Percentiles rank a stretch among this genome's conserved stretches.
Conservation (phyloP, 2,329 filamentous ascomycete genomes). For the Pseudopithomyces maydicus region DNA sequence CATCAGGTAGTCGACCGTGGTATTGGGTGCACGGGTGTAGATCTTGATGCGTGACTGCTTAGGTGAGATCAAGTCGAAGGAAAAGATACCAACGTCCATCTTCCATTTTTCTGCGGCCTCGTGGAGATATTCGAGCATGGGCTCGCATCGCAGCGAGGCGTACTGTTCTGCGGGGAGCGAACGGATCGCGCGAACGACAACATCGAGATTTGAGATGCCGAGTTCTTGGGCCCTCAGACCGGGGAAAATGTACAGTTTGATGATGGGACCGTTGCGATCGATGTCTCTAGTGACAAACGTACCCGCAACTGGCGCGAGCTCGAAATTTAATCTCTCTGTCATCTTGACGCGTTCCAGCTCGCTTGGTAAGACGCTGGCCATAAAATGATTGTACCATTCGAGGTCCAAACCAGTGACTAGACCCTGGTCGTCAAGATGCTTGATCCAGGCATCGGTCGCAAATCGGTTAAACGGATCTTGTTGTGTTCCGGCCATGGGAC, state of each 20-base stretch:
- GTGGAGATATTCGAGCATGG: slow-evolving; percentile 4
- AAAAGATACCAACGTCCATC: slow-evolving; percentile 16
- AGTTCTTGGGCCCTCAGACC: slow-evolving; percentile 14
- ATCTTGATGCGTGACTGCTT: slow-evolving; percentile 15
- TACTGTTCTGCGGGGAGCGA: slow-evolving; percentile 5
- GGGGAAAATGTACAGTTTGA: slow-evolving; percentile 17
- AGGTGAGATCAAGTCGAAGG: slow-evolving; percentile 16
- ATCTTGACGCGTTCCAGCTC: slow-evolving; percentile 12
- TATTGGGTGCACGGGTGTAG: slow-evolving; percentile 16
- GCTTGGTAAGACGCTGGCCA: slow-evolving; percentile 7
- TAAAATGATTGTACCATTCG: slow-evolving; percentile 17
- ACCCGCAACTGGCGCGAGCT: slow-evolving; percentile 16
- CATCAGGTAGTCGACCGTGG: slow-evolving; percentile 16
- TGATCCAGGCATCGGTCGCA: slow-evolving; percentile 15
- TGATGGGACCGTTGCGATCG: slow-evolving; percentile 12
- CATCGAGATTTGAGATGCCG: slow-evolving; percentile 11
- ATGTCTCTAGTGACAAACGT: slow-evolving; percentile 18
- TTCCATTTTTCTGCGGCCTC: slow-evolving; percentile 7
- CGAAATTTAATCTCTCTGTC: slow-evolving; percentile 12
- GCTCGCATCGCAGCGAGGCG: not conserved
- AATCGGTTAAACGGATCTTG: slow-evolving; percentile 14
- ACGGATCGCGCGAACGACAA: slow-evolving; percentile 11
- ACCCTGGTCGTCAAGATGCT: slow-evolving; percentile 11
- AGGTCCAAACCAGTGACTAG: slow-evolving; percentile 15
- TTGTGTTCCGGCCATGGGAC: slow-evolving; percentile 11